Evolutionary conservation across 2,329 filamentous ascomycete genomes (phyloP).

Genomic region (Aureobasidium sp.): DNA sequence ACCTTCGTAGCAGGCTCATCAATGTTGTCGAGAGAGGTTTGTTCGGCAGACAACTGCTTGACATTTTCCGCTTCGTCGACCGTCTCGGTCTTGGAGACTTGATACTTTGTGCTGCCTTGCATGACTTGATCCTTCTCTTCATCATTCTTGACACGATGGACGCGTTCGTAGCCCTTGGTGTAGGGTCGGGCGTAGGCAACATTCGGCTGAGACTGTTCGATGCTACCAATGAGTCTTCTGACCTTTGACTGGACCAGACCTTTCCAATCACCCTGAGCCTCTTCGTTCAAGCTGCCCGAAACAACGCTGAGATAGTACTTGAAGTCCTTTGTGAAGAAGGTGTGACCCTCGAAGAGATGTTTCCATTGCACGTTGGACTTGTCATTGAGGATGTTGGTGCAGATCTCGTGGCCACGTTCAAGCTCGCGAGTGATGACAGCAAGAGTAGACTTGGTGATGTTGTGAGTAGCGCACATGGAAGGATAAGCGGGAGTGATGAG

Average conservation of each 20-base stretch:
- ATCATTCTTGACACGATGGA: constrained; percentile 59
- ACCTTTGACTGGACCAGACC: constrained; percentile 93
- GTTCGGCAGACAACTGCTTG: constrained; percentile 39
- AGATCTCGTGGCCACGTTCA: constrained; percentile 65
- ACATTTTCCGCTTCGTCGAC: constrained; percentile 44
- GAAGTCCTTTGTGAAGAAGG: constrained; percentile 87
- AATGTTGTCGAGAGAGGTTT: constrained; percentile 33
- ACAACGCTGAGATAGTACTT: constrained; percentile 93
- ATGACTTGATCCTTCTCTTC: constrained; percentile 55
- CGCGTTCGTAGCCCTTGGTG: constrained; percentile 83
- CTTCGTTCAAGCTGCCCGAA: constrained; percentile 71
- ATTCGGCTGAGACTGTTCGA: constrained; percentile 66
- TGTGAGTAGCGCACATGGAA: constrained; percentile 96
- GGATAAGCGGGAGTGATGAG: constrained; percentile 97
- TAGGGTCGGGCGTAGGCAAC: constrained; percentile 84
- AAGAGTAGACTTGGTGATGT: constrained; percentile 80
- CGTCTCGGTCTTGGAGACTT: constrained; percentile 49
- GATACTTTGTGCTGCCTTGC: constrained; percentile 53
- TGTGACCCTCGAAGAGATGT: constrained; percentile 80
- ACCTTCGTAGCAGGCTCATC: constrained; percentile 26
- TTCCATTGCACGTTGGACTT: constrained; percentile 71
- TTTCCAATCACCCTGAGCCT: constrained; percentile 79
- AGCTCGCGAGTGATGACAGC: constrained; percentile 77
- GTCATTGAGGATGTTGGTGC: constrained; percentile 61
- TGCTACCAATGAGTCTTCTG: constrained; percentile 69